Evolutionary conservation across 1,139 yeast species (phyloP).

Genomic region (Saccharomyces pastorianus): DNA sequence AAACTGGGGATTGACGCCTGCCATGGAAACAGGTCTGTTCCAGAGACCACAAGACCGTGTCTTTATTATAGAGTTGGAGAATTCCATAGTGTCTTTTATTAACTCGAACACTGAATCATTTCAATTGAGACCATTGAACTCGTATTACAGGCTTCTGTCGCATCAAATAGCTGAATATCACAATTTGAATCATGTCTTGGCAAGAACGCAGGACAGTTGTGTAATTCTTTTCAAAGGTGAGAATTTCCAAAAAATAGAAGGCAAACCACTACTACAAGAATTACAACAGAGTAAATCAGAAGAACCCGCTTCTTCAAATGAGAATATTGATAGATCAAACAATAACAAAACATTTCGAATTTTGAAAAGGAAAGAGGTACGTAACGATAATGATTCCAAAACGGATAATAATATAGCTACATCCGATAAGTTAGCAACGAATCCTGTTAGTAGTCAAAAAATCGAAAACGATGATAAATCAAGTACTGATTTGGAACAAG

Average conservation of each 20-base stretch:
- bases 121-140: conserved; percentile 48
- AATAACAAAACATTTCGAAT: not conserved
- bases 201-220: conserved; percentile 39
- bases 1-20: conserved; percentile 24
- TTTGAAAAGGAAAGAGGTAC: not conserved
- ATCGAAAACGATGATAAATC: not conserved
- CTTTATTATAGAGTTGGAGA: conserved; percentile 49
- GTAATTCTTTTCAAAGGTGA: conserved; percentile 35
- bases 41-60: conserved; percentile 42
- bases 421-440: not conserved
- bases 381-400: not conserved
- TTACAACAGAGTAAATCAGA: conserved; percentile 8
- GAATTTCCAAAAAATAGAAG: conserved; percentile 13
- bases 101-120: conserved; percentile 36
- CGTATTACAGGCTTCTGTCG: conserved; percentile 55
- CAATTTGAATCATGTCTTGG: conserved; percentile 44
- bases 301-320: not conserved
- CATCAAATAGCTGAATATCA: conserved; percentile 68
- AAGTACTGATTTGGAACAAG: conserved; percentile 11
- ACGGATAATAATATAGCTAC: not conserved
- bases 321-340: not conserved
- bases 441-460: not conserved
- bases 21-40: conserved; percentile 37
- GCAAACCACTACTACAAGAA: conserved; percentile 16
- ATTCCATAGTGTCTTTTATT: conserved; percentile 35